phyloP scores from a whole-genome alignment of 2,329 filamentous ascomycete species.

The Alternaria alternata region DNA sequence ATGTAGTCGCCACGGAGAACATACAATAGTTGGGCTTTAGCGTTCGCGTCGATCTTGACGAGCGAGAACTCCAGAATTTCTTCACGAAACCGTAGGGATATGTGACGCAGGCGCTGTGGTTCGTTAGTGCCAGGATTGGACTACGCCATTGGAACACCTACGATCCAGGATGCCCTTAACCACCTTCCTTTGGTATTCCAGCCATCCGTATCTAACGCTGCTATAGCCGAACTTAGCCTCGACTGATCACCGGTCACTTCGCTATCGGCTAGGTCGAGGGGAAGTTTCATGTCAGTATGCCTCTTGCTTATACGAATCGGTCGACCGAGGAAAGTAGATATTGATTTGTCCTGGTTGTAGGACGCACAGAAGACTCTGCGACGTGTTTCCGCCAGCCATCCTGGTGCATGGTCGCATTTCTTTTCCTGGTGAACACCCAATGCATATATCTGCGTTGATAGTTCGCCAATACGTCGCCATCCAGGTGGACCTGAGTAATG shows the following conservation, averaged over 20 bases:
- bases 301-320: slow-evolving; percentile 43
- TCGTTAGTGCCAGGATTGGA: neutral
- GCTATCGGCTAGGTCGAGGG: slow-evolving; percentile 42
- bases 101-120: slow-evolving; percentile 31
- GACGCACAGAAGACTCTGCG: slow-evolving; percentile 39
- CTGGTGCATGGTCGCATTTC: slow-evolving; percentile 31
- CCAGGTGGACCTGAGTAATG: slow-evolving; percentile 31
- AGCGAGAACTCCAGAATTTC: slow-evolving; percentile 45
- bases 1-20: neutral
- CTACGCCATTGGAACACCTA: neutral
- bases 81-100: slow-evolving; percentile 39
- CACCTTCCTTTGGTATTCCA: slow-evolving; percentile 52
- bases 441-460: slow-evolving; percentile 43
- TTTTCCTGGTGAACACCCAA: slow-evolving; percentile 45
- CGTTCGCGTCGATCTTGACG: slow-evolving; percentile 29
- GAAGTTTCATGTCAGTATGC: slow-evolving; percentile 40
- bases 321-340: slow-evolving; percentile 46
- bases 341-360: slow-evolving; percentile 45
- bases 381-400: slow-evolving; percentile 42
- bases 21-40: slow-evolving; percentile 33
- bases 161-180: slow-evolving; percentile 40
- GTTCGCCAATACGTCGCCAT: slow-evolving; percentile 44
- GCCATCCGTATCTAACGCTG: slow-evolving; percentile 34
- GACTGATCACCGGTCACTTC: slow-evolving; percentile 33
- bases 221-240: slow-evolving; percentile 25